phyloP scores from a whole-genome alignment of 2,329 filamentous ascomycete species.

The Trichophyton benhamiae region DNA sequence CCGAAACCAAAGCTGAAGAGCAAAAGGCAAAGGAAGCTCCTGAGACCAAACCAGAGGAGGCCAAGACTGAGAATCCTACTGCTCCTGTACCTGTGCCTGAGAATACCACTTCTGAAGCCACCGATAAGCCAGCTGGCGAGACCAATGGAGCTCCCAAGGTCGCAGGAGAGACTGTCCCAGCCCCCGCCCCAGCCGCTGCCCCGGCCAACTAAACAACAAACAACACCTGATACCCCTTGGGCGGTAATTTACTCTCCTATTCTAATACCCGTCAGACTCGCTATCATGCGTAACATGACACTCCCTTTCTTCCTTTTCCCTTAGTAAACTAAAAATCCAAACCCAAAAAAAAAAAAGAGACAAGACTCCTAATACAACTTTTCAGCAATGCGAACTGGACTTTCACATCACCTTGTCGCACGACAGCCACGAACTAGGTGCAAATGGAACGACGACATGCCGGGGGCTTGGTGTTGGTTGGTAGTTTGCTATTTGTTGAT shows the following conservation, averaged over 20 bases:
- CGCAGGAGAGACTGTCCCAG: background rate
- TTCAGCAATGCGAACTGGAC: constrained; percentile 3
- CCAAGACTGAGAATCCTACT: constrained; percentile 10
- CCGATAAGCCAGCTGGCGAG: background rate
- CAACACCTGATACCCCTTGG: background rate
- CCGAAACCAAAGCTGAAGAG: constrained; percentile 15
- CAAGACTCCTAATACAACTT: background rate
- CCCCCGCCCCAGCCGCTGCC: too few relatives aligned
- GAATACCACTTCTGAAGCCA: background rate
- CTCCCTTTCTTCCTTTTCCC: background rate
- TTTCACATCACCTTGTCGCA: background rate
- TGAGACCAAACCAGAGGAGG: constrained; percentile 13
- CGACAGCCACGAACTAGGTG: background rate
- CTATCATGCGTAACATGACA: background rate
- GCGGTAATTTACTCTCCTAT: background rate
- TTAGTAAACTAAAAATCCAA: background rate
- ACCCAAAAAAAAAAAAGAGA: background rate
- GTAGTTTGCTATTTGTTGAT: background rate
- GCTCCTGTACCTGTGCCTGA: background rate
- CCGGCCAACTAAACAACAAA: background rate
- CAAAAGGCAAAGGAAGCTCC: constrained; percentile 9
- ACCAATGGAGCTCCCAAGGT: background rate
- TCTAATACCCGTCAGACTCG: background rate
- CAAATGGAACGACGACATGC: background rate
- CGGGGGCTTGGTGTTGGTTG: background rate